Base-by-base conservation (phyloP, 495 filamentous ascomycete species). In the Penicillium goetzii region DNA sequence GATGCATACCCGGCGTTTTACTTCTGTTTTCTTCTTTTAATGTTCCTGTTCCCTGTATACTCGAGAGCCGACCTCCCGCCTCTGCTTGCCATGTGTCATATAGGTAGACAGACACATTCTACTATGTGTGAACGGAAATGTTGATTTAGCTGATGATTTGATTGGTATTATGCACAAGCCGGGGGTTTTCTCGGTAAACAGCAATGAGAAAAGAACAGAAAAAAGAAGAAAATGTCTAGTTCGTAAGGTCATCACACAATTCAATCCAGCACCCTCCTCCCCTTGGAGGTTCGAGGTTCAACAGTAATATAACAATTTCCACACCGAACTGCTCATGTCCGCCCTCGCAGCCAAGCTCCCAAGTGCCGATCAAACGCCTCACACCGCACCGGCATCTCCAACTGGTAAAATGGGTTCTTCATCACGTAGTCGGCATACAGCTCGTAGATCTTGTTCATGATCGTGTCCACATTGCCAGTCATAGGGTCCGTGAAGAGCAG, bases 331-430 rank as follows among this genome's bases (percentile, higher is more conserved):
- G 23, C 36, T 60, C 70, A 79, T 56, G 74, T 68, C 66, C 76
- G 69, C 57, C 73, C 75, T 53, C 77, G 66, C 70, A 81, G 62
- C 75, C 78, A 82, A 25, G 74, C 78, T 4, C 82, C 83, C 69
- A 99, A 76, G 77, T 89, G 89, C 71, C 95, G 81, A 70, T 99
- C 95, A 78, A 97, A 99, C 58, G 89, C 88, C 76, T 98, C 95
- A 78, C 93, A 96, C 62, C 95, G 82, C 43, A 99, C 86, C 55
- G 95, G 95, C 95, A 98, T 99, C 81, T 99, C 95, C 32, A 94
- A 82, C 73, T 93, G 91, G 77, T 98, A 98, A 72, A 99, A 99
- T 11, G 96, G 96, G 77, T 98, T 99, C 83, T 98, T 98, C 92
- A 97, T 97, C 68, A 98, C 95, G 76, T 90, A 97, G 78, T 99